Evolutionary conservation across 768 basidiomycete species (phyloP), one percentile per base, ranked within the genome.

Genomic region (Lentinula edodes): DNA sequence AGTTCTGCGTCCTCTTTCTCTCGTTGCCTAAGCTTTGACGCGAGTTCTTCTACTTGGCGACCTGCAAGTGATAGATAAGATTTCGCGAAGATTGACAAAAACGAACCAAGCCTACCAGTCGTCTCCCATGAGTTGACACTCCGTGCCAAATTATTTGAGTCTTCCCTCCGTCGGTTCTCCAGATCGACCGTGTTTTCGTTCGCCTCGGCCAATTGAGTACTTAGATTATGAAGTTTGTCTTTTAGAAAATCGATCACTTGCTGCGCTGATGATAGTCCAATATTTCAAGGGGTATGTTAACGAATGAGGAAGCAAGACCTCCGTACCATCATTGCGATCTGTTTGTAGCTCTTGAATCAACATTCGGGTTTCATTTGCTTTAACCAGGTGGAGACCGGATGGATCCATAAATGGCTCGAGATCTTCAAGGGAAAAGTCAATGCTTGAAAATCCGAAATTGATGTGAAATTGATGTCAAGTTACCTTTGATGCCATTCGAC

Each of bases 161-260:
- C 61, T 18, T 64, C 57, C n/a, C 42, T 52, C 41, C 56, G 53
- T 45, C 53, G 58, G 5, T 56, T 65, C 63, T 81, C 79, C 6
- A 81, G 67, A 34, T 80, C 78, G 5, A 66, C 52, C 13, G 76
- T 66, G 9, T 76, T 77, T 43, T 67, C 65, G 59, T 72, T 78
- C 1, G 78, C 73, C 62, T 80, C 79, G n/a, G 74, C 69, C 3
- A 82, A 65, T 42, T 81, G 78, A 6, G 74, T 67, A 12, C 77
- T 75, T 63, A 79, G 73, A 18, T 68, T 69, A 43, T 78, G 73
- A 3, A 82, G 67, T 61, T 78, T 78, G 53, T 80, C 78, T 13
- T 80, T 79, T 5, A 81, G 72, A n/a, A 82, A 65, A 54, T 81
- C 78, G 34, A 76, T 72, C 42, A 82, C 80, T 68, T 82, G 78